Evolutionary conservation across 805 yeast genomes (phyloP), one percentile per base, ranked within the genome.

Genomic region (Candida saitoana): DNA sequence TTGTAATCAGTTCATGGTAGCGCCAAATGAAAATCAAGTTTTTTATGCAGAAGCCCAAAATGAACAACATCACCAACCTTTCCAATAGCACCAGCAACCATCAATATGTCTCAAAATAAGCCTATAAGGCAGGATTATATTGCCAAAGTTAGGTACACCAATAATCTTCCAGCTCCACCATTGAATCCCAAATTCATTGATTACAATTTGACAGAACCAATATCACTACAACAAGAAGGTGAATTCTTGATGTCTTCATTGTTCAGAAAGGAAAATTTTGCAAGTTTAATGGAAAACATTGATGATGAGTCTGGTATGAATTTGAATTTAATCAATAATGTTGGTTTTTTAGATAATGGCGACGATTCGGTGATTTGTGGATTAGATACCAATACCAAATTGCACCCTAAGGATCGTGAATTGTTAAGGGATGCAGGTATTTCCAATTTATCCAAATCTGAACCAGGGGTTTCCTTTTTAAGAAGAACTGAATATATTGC

Each of bases 401-500:
- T 91, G 42, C 93, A 86, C 54, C 84, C 90, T n/a, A 76, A 76
- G 40, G 97, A 93, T 63, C 70, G 80, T 49, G 76, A 76, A 7
- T 71, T 91, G 39, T 71, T 93, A 41, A 77, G 88, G 56, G 96
- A 89, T 58, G 96, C 96, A 18, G 79, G 76, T 3, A 71, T 75
- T 18, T 69, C 74, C 16, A 63, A 61, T 44, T 62, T 67, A 41
- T 55, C 65, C 44, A 67, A 70, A 45, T 60, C 59, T 43, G 76
- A 56, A 53, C 74, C 73, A 45, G 74, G 81, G 35, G 85, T 86
- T 11, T 75, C 87, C n/a, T 90, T 91, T 65, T 73, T 91, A 59
- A 82, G 97, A 68, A 81, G 98, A 67, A 91, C 99, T 0, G 98
- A 93, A 59, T 91, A 91, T 60, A 84, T 88, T 45, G 77, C 95